Evolutionary conservation across 257 asterid species (phyloP), one percentile per base, ranked within the genome.

Genomic region (Solanum bulbocastanum): DNA sequence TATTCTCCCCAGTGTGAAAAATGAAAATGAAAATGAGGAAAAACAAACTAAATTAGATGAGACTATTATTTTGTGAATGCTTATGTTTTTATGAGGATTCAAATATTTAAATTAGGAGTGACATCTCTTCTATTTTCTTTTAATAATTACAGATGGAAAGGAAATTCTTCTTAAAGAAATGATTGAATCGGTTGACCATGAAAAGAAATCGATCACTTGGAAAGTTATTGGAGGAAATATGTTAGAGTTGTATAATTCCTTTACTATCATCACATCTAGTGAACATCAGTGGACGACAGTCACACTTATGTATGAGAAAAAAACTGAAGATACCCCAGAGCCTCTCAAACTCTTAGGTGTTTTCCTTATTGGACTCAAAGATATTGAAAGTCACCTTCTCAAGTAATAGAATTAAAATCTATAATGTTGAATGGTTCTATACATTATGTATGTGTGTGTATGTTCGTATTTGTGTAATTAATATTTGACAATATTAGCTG

Each of bases 271-370:
- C 83, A 74, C 83, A 36, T 74, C 52, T 1, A 20, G 20, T 74
- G 52, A 74, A 20, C 20, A 10, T 1, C 9, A 74, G 2, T 74
- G 83, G 83, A 22, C 32, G 0, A 74, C 82, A 2, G 3, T 37
- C 10, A 37, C 52, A 74, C 8, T 74, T 10, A 6, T 5, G 1
- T 74, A 74, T 20, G 94, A 91, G 87, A 93, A 92, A 39, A 25
- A 87, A 44, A 84, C 14, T 4, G 91, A 88, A 49, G 88, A 74
- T 37, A 74, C 10, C 0, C 82, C 20, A 5, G 52, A 74, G 18
- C 82, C 52, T 10, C 25, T 74, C 49, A 12, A 36, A 23, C 14
- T 74, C 32, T 74, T 36, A 1, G 5, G 18, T 36, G 0, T 23
- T 35, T 12, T 23, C 5, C 46, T 74, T 36, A 42, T 22, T 20